A percentile compares a stretch with the other conserved stretches of the same genome.
These are phyloP conservation scores for Cryptosporidium baileyi DNA, from an alignment of 169 alveolate species.

Conservation along the genomic window DNA sequence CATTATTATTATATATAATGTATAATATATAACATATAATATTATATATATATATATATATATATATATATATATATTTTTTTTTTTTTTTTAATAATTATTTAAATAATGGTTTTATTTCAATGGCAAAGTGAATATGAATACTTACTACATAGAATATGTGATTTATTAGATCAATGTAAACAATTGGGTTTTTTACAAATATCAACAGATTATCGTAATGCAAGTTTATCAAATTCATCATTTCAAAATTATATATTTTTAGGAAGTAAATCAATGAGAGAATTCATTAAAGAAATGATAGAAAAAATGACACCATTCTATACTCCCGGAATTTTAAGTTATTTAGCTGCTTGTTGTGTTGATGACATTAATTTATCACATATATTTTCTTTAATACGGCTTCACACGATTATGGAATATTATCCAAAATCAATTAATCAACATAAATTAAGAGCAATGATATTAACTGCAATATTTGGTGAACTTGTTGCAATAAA, in stretches of 20 bases:
- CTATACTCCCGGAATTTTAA: slow-evolving; percentile 56
- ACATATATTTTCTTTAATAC: slow-evolving; percentile 31
- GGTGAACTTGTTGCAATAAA: slow-evolving; percentile 38
- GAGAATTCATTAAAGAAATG: slow-evolving; percentile 44
- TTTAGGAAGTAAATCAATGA: slow-evolving; percentile 36
- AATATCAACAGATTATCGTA: slow-evolving; percentile 35
- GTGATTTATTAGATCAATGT: slow-evolving; percentile 66
- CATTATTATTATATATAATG: too few relatives aligned
- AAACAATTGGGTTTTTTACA: slow-evolving; percentile 61
- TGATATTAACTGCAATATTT: slow-evolving; percentile 39
- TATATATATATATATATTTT: too few relatives aligned
- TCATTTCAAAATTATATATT: slow-evolving; percentile 53
- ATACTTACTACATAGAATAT: slow-evolving; percentile 46
- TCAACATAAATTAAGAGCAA: slow-evolving; percentile 45
- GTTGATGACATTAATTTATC: slow-evolving; percentile 58
- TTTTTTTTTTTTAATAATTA: too few relatives aligned
- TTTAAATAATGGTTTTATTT: slow-evolving; percentile 48
- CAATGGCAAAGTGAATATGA: slow-evolving; percentile 70
- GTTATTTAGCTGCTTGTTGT: slow-evolving; percentile 66
- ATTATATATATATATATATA: too few relatives aligned
- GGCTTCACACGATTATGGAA: slow-evolving; percentile 46
- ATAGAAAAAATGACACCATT: slow-evolving; percentile 35
- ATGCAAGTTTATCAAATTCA: slow-evolving; percentile 1
- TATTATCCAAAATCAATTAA: slow-evolving; percentile 33
- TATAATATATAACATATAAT: too few relatives aligned